Evolutionary conservation across 140 eudicot species (phyloP).

Genomic region (Senecio squalidus): DNA sequence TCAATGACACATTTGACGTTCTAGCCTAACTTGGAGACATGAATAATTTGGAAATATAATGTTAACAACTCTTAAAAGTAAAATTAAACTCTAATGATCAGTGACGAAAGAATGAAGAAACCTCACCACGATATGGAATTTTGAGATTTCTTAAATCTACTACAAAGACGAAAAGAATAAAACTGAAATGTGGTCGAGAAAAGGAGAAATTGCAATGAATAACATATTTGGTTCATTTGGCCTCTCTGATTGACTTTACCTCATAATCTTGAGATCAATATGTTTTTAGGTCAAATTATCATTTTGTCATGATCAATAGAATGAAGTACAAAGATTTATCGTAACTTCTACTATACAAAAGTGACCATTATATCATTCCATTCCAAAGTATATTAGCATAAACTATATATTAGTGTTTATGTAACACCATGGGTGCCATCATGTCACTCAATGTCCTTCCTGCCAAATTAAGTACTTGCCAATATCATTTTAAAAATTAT

Average conservation of each 20-base stretch:
- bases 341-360: slow-evolving; percentile 14
- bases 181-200: neutral
- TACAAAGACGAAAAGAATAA: too few relatives aligned
- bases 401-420: neutral
- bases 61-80: too few relatives aligned
- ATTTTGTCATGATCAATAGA: slow-evolving; percentile 1
- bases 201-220: neutral
- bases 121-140: too few relatives aligned
- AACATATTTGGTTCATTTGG: neutral
- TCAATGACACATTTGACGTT: too few relatives aligned
- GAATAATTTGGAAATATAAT: too few relatives aligned
- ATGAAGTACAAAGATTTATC: slow-evolving; percentile 4
- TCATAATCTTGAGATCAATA: too few relatives aligned
- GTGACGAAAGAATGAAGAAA: too few relatives aligned
- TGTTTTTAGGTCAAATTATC: neutral
- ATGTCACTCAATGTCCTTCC: slow-evolving; percentile 21
- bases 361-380: neutral
- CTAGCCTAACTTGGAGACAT: too few relatives aligned
- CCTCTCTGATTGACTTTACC: neutral
- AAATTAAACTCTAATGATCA: too few relatives aligned
- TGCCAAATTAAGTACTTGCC: slow-evolving; percentile 15
- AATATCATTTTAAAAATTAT: slow-evolving; percentile 7
- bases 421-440: slow-evolving; percentile 14
- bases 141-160: too few relatives aligned
- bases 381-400: neutral